Base-by-base conservation (phyloP, 2,329 filamentous ascomycete genomes). In the Fusarium verticillioides region DNA sequence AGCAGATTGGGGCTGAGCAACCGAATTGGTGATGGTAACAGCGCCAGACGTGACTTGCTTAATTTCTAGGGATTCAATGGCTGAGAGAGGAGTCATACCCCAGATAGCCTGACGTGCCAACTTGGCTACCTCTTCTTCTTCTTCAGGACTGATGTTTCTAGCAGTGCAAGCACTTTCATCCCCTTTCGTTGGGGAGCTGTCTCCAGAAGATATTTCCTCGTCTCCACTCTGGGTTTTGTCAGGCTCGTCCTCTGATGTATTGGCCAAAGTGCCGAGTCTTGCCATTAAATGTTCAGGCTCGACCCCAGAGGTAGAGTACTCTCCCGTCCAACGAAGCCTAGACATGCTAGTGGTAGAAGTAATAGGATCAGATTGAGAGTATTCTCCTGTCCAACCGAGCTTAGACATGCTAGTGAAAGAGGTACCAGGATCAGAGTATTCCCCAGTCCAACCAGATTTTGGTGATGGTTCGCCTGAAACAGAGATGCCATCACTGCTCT, bases 141-240 rank as follows among this genome's bases (percentile, higher is more conserved):
- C 23, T 19, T 54, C 15, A 18, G 19, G 21, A 16, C 13, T n/a
- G 15, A 28, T 28, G 23, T 18, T 23, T 7, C 23, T 18, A 15
- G 16, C 10, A 5, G 11, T 16, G 19, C 15, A n/a, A 21, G 13
- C 10, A 39, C 6, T n/a, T 6, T 7, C 19, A 28, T 2, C 23
- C 4, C 7, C 4, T n/a, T 39, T 6, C 16, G 15, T 28, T 15
- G 5, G 3, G 7, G 23, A 40, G 23, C 8, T 16, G 15, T 26
- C 10, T 8, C 2, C 23, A 28, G 19, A n/a, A 28, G 32, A 7
- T 21, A 0, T 7, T 8, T 4, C 30, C 7, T 36, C 30, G 1
- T 28, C 40, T 49, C 2, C 32, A 18, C 5, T 7, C n/a, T 37
- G 13, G 9, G 21, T 7, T 15, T 23, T 34, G 6, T 4, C 18